A percentile compares a stretch with the other conserved stretches of the same genome.
These are phyloP conservation scores for Trichoderma gamsii DNA, from an alignment of 495 filamentous ascomycete genomes.

Conservation along the genomic window DNA sequence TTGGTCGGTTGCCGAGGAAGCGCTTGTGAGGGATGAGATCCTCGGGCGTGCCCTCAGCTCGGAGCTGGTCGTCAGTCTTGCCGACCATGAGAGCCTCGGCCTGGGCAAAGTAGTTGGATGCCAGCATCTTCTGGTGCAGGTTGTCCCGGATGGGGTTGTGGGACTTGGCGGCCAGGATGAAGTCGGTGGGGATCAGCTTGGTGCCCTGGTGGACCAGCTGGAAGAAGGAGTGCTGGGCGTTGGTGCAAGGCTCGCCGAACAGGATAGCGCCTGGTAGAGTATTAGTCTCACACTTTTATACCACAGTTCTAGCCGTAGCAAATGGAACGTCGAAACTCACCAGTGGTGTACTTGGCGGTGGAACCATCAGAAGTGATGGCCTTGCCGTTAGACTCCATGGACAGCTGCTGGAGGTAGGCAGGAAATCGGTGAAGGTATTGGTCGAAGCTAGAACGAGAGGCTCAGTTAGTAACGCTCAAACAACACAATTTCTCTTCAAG, in stretches of 20 bases:
- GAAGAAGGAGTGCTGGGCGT: conserved; percentile 99
- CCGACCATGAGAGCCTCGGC: conserved; percentile 97
- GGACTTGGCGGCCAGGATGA: conserved; percentile 89
- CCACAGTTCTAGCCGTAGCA: neutral
- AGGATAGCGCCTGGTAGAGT: conserved; percentile 55
- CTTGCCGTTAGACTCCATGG: conserved; percentile 99
- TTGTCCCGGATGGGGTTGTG: conserved; percentile 92
- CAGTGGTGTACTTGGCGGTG: conserved; percentile 95
- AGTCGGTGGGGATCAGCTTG: conserved; percentile 96
- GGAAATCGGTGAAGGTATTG: conserved; percentile 99
- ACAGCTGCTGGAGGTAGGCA: conserved; percentile 96
- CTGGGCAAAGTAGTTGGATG: conserved; percentile 97
- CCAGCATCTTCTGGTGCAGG: conserved; percentile 97
- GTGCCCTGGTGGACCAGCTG: conserved; percentile 98
- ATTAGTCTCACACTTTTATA: neutral
- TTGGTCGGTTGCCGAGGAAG: conserved; percentile 95
- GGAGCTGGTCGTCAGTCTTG: conserved; percentile 85
- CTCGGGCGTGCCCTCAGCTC: conserved; percentile 74
- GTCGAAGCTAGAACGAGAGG: conserved; percentile 64
- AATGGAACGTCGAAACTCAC: conserved; percentile 23
- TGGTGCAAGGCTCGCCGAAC: conserved; percentile 97
- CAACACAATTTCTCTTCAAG: neutral
- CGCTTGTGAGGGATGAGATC: conserved; percentile 94
- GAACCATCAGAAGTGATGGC: conserved; percentile 85
- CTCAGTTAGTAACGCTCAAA: conserved; percentile 18